These are phyloP conservation scores for Populus hybrid DNA, from an alignment of 441 rosid species.

Conservation along the genomic window DNA sequence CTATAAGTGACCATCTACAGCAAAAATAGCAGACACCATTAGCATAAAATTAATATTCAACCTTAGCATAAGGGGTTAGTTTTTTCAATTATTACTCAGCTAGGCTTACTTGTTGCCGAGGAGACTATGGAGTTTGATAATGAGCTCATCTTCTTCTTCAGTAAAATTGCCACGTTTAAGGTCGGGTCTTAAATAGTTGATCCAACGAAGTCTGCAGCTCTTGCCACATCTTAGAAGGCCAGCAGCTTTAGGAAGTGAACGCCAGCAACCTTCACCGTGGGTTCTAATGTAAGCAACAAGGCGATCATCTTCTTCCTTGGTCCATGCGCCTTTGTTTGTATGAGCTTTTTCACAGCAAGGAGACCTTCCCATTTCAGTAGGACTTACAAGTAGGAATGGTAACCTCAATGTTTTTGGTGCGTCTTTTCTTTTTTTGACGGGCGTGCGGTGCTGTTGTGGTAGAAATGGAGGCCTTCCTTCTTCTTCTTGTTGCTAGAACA, in stretches of 20 bases:
- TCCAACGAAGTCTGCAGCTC: constrained; percentile 96
- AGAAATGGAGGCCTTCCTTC: constrained; percentile 22
- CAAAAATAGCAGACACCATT: neutral
- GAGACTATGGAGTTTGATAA: constrained; percentile 47
- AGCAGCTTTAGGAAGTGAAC: constrained; percentile 95
- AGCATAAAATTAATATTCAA: neutral
- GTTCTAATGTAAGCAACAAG: constrained; percentile 78
- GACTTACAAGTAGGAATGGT: neutral
- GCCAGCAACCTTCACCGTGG: constrained; percentile 98
- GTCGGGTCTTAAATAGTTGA: constrained; percentile 89
- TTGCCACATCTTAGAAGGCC: constrained; percentile 95
- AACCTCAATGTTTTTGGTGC: neutral
- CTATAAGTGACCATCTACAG: constrained; percentile 90
- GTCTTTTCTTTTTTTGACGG: neutral
- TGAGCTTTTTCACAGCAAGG: constrained; percentile 98
- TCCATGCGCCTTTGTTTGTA: constrained; percentile 97
- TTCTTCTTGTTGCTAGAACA: constrained; percentile 26
- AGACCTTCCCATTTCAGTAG: constrained; percentile 75
- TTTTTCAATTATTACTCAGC: neutral
- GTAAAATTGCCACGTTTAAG: constrained; percentile 92
- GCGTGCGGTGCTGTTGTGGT: neutral
- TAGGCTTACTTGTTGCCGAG: constrained; percentile 86
- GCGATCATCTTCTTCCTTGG: constrained; percentile 24
- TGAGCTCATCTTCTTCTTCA: constrained; percentile 67
- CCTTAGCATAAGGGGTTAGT: neutral